These are phyloP conservation scores for Erysimum cheiri DNA, from an alignment of 441 rosid genomes.

Conservation along the genomic window DNA sequence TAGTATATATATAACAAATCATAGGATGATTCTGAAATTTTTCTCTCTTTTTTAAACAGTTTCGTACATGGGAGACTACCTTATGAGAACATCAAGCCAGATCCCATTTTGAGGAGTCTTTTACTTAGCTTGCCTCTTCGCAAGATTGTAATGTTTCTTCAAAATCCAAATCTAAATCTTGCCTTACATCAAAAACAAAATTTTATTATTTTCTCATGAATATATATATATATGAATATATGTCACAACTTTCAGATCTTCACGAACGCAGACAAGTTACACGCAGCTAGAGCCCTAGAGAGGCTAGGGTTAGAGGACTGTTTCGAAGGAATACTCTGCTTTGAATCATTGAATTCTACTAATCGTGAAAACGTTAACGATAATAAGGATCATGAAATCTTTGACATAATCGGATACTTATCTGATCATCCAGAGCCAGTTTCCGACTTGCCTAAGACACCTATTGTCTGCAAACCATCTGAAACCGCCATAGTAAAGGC, in stretches of 20 bases:
- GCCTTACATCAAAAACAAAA: background rate
- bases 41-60: constrained; percentile 41
- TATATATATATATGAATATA: background rate
- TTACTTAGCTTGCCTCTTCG: constrained; percentile 69
- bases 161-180: background rate
- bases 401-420: constrained; percentile 62
- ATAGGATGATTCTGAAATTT: constrained; percentile 5
- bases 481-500: constrained; percentile 67
- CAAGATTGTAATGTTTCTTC: constrained; percentile 57
- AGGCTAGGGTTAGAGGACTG: constrained; percentile 86
- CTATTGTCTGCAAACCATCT: constrained; percentile 83
- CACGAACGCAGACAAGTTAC: constrained; percentile 83
- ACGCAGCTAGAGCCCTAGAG: constrained; percentile 65
- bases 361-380: constrained; percentile 46
- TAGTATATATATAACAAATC: constrained; percentile 6
- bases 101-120: constrained; percentile 74
- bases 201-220: background rate
- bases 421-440: constrained; percentile 44
- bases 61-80: constrained; percentile 86
- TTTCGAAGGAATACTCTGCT: constrained; percentile 85
- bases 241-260: constrained; percentile 59
- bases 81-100: constrained; percentile 80
- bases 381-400: constrained; percentile 58
- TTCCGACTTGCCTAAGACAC: constrained; percentile 62
- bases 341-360: constrained; percentile 79